phyloP scores from a whole-genome alignment of 176 grass and related monocot genomes.

The Canna indica region DNA sequence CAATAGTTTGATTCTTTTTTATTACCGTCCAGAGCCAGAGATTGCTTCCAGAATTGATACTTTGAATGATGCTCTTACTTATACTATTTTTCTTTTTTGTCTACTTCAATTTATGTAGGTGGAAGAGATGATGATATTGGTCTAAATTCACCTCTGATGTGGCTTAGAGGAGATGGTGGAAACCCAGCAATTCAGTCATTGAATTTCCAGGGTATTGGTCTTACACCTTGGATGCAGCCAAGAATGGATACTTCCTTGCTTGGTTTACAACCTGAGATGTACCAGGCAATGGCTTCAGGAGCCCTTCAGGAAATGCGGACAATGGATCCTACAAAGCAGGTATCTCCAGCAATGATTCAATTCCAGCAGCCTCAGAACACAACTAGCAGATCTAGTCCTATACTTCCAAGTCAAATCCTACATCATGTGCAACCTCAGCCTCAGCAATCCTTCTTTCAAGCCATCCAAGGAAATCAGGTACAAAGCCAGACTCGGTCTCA shows the following conservation, averaged over 20 bases:
- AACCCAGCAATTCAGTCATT: conserved; percentile 70
- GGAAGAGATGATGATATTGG: conserved; percentile 76
- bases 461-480: conserved; percentile 33
- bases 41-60: no score
- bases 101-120: conserved; percentile 34
- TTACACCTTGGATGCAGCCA: conserved; percentile 82
- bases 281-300: conserved; percentile 53
- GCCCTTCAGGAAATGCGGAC: conserved; percentile 38
- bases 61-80: not conserved
- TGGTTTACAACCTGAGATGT: conserved; percentile 61
- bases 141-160: conserved; percentile 77
- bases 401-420: conserved; percentile 55
- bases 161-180: conserved; percentile 55
- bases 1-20: no score
- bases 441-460: conserved; percentile 44
- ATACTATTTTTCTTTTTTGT: conserved; percentile 1
- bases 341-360: conserved; percentile 65
- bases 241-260: conserved; percentile 60
- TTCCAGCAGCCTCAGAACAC: conserved; percentile 70
- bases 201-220: conserved; percentile 75
- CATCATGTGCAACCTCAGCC: conserved; percentile 62
- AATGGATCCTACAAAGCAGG: conserved; percentile 40
- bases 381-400: conserved; percentile 28
- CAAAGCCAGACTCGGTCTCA: conserved; percentile 54
- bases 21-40: no score